A percentile compares a stretch with the other conserved stretches of the same genome.
Evolutionary conservation across 192 early-diverging fungal species (phyloP).

Genomic region (Coemansia sp.): DNA sequence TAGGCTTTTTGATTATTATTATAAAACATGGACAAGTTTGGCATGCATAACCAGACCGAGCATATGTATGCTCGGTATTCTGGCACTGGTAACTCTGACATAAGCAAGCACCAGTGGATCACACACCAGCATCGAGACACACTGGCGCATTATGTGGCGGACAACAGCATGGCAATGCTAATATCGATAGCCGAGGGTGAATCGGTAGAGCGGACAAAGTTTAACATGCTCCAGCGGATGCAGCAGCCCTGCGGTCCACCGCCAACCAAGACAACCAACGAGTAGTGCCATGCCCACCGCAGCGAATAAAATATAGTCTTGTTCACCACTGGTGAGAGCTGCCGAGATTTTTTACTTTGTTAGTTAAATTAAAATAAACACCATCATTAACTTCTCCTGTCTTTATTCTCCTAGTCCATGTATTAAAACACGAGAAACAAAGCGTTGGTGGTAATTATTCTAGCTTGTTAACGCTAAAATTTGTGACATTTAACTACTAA

Average conservation of each 20-base stretch:
- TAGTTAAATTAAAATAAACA: neutral
- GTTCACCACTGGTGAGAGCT: too few relatives aligned
- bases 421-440: too few relatives aligned
- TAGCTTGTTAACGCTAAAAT: too few relatives aligned
- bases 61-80: constrained; percentile 44
- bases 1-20: neutral
- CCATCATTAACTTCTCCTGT: too few relatives aligned
- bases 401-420: too few relatives aligned
- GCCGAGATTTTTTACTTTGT: too few relatives aligned
- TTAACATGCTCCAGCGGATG: constrained; percentile 18
- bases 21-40: constrained; percentile 53
- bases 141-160: constrained; percentile 42
- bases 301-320: neutral
- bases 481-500: too few relatives aligned
- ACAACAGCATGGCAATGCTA: constrained; percentile 42
- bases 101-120: constrained; percentile 47
- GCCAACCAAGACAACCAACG: neutral
- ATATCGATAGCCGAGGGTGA: constrained; percentile 49
- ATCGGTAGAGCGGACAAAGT: constrained; percentile 14
- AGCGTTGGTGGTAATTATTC: too few relatives aligned
- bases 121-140: constrained; percentile 55
- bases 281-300: neutral
- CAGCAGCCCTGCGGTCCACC: constrained; percentile 9
- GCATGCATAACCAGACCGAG: constrained; percentile 57
- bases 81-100: constrained; percentile 53